Base-by-base conservation (phyloP, 805 yeast genomes). In the Teunomyces cretensis region DNA sequence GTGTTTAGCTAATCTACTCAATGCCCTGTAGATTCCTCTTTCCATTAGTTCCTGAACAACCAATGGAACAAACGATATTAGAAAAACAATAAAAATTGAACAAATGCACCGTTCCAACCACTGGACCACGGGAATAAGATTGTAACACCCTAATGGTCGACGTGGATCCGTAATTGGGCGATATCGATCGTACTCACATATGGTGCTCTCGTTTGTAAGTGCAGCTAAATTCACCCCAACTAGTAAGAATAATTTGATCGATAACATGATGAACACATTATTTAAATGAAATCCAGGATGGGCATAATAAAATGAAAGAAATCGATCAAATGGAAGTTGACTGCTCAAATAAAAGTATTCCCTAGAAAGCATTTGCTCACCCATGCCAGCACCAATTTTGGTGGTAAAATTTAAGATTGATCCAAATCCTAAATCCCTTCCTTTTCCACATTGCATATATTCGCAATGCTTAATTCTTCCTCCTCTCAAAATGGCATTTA, bases 301-400 rank as follows among this genome's bases (percentile, higher is more conserved):
- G 1, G 92, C 95, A 61, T 84, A 87, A 64, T 82, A 87, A 62
- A 87, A 86, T 0, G 92, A 83, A 47, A 86, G 66, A 68, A 87
- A 86, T 55, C 94, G 72, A 58, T 87, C 94, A 49, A 86, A 67
- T 2, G 92, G 89, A 30, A 87, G 68, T 50, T 84, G 88, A 2
- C 90, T 82, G 1, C 91, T 86, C 50, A 87, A 71, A 58, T 86
- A 86, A 62, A 80, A 87, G 64, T 86, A 86, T 61, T 87, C 95
- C 55, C 95, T 74, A 3, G 92, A 86, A 45, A 87, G 72, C 80
- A 86, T 81, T 60, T 87, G 95, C 58, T 87, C 95, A 39, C 94
- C 92, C 95, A 87, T 87, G 47, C 94, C 95, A 44, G 94, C 88
- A 39, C 95, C 95, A 63, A 87, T 86, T 58, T 87, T 87, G 16